phyloP scores from a whole-genome alignment of 257 asterid genomes.

The Ilex aquifolium region DNA sequence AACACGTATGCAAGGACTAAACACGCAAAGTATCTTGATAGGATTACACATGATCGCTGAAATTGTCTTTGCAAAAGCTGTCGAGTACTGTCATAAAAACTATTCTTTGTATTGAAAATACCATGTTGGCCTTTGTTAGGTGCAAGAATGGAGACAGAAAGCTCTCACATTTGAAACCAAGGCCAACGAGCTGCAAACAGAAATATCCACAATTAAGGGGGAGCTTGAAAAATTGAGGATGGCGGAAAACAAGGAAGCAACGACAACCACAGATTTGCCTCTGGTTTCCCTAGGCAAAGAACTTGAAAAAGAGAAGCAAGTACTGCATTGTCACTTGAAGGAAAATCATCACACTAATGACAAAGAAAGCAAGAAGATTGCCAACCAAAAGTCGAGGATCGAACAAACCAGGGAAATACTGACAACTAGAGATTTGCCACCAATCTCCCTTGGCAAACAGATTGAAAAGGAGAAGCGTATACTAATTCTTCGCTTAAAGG shows the following conservation, averaged over 20 bases:
- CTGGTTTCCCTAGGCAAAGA: conserved; percentile 28
- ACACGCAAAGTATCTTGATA: background rate
- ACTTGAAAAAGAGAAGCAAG: conserved; percentile 30
- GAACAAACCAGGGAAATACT: conserved; percentile 12
- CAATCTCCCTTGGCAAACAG: conserved; percentile 59
- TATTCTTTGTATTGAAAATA: too few species aligned
- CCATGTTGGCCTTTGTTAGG: conserved; percentile 23
- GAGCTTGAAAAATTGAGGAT: conserved; percentile 27
- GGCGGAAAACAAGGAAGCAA: conserved; percentile 4
- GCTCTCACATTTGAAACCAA: conserved; percentile 43
- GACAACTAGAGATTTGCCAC: conserved; percentile 20
- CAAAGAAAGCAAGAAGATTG: conserved; percentile 5
- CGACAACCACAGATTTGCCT: conserved; percentile 12
- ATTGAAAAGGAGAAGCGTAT: conserved; percentile 66
- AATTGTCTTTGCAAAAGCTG: background rate
- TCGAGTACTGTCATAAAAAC: background rate
- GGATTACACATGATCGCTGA: background rate
- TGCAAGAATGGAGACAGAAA: conserved; percentile 67
- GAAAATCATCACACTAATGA: conserved; percentile 14
- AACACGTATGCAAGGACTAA: background rate
- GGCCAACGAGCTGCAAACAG: conserved; percentile 35
- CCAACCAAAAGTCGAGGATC: background rate
- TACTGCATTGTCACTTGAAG: conserved; percentile 12
- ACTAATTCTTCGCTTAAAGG: conserved; percentile 30
- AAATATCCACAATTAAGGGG: conserved; percentile 30